These are phyloP conservation scores for Geotrichum restrictum DNA, from an alignment of 1,139 yeast species.

Conservation along the genomic window DNA sequence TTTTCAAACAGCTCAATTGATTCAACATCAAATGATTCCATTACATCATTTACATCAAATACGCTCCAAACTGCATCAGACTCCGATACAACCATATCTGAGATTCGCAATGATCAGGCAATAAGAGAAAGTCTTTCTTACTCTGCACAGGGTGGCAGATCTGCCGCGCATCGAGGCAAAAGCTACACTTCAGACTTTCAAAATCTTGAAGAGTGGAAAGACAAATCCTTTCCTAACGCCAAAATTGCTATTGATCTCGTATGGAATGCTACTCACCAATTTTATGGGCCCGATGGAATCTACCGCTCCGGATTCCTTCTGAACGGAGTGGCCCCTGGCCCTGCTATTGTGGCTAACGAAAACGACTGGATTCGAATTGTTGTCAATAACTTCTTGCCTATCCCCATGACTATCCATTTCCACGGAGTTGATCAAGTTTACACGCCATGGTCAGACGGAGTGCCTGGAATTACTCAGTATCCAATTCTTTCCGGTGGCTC, in stretches of 20 bases:
- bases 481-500: slow-evolving; percentile 38
- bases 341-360: slow-evolving; percentile 37
- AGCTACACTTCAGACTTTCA: slow-evolving; percentile 2
- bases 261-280: slow-evolving; percentile 23
- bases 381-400: slow-evolving; percentile 35
- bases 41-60: too few relatives aligned
- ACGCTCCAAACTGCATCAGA: too few relatives aligned
- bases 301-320: slow-evolving; percentile 31
- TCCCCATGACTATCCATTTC: slow-evolving; percentile 32
- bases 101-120: too few relatives aligned
- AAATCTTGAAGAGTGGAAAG: slow-evolving; percentile 11
- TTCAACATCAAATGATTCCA: too few relatives aligned
- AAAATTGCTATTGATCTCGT: slow-evolving; percentile 8
- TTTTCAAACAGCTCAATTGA: too few relatives aligned
- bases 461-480: slow-evolving; percentile 40
- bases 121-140: too few relatives aligned
- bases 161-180: slow-evolving; percentile 1
- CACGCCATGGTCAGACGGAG: slow-evolving; percentile 43
- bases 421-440: slow-evolving; percentile 41
- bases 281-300: slow-evolving; percentile 29
- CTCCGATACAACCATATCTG: too few relatives aligned
- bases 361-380: slow-evolving; percentile 39
- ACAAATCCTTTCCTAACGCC: slow-evolving; percentile 5
- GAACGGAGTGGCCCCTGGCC: slow-evolving; percentile 42
- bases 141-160: too few relatives aligned